Percentiles rank a stretch among this genome's conserved stretches.
phyloP scores from a whole-genome alignment of 805 yeast species.

The Yamadazyma endophytica region DNA sequence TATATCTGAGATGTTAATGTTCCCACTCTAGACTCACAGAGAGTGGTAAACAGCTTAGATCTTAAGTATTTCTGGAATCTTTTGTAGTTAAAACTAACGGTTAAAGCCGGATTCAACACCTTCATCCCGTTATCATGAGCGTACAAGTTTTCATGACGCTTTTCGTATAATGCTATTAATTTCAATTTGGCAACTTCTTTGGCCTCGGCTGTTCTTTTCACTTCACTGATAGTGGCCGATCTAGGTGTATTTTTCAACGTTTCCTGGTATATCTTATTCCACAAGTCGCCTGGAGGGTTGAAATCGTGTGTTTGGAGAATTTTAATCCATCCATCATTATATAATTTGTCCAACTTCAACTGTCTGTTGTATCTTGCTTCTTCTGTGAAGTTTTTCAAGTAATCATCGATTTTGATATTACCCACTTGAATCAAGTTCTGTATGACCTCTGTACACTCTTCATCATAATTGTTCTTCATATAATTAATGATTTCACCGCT shows the following conservation, averaged over 20 bases:
- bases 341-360: conserved; percentile 18
- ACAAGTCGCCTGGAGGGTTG: conserved; percentile 34
- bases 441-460: conserved; percentile 51
- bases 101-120: conserved; percentile 45
- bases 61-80: conserved; percentile 68
- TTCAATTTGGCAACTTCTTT: conserved; percentile 48
- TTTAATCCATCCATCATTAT: conserved; percentile 34
- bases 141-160: conserved; percentile 21
- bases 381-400: conserved; percentile 20
- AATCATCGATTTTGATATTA: conserved; percentile 53
- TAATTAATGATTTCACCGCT: conserved; percentile 69
- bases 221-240: conserved; percentile 32
- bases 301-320: conserved; percentile 27
- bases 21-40: conserved; percentile 70
- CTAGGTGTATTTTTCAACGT: conserved; percentile 33
- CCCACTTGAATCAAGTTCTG: conserved; percentile 72
- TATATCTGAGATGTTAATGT: conserved; percentile 62
- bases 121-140: conserved; percentile 27
- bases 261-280: conserved; percentile 34
- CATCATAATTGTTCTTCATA: conserved; percentile 44
- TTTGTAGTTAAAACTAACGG: conserved; percentile 58
- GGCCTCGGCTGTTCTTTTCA: conserved; percentile 51
- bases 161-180: conserved; percentile 29
- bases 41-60: conserved; percentile 55
- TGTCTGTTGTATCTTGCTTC: conserved; percentile 12